Conservation (phyloP, 1,284 basidiomycete genomes). For the Jaminaea rosea region DNA sequence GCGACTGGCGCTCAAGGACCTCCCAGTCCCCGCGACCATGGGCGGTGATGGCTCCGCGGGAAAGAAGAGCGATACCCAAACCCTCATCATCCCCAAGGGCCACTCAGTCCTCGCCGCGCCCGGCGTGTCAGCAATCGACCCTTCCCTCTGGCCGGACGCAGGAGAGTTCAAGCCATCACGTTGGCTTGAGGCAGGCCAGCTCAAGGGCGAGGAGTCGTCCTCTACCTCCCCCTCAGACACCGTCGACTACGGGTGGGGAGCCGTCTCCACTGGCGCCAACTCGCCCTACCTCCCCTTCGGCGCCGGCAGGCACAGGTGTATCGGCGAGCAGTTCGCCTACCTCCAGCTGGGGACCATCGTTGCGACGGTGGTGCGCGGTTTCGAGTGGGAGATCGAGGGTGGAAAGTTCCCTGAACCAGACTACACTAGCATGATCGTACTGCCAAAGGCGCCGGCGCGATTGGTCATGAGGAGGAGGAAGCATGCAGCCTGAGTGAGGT, state of each 20-base stretch:
- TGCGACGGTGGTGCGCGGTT: conserved; percentile 64
- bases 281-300: conserved; percentile 82
- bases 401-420: conserved; percentile 68
- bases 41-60: conserved; percentile 26
- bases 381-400: conserved; percentile 63
- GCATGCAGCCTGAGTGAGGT: no score
- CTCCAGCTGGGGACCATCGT: conserved; percentile 82
- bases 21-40: conserved; percentile 71
- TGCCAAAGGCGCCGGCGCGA: no score
- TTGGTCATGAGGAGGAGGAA: no score
- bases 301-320: conserved; percentile 79
- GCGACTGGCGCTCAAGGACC: conserved; percentile 77
- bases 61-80: conserved; percentile 50
- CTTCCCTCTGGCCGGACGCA: conserved; percentile 61
- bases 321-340: conserved; percentile 95
- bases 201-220: conserved; percentile 64
- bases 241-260: conserved; percentile 91
- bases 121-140: conserved; percentile 79
- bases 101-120: conserved; percentile 85
- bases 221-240: conserved; percentile 62
- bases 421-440: no score
- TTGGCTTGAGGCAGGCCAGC: conserved; percentile 65
- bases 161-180: conserved; percentile 65
- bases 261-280: conserved; percentile 51
- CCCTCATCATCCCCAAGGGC: conserved; percentile 80